A percentile compares a stretch with the other conserved stretches of the same genome.
phyloP scores from a whole-genome alignment of 163 green algal genomes.

The Picocystis sp. region DNA sequence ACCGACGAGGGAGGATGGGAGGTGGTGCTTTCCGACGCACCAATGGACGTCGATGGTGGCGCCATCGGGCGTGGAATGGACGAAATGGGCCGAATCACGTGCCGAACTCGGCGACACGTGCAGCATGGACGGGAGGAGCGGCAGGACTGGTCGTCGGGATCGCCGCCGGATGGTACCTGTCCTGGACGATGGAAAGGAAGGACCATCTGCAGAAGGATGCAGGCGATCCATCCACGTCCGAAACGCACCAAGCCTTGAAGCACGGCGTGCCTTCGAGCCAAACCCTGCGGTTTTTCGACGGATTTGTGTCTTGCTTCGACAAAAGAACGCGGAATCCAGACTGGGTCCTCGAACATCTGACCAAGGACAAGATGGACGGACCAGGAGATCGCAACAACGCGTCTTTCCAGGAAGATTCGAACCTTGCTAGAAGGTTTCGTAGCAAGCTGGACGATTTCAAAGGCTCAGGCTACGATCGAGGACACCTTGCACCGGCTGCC shows the following conservation, averaged over 20 bases:
- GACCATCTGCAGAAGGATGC: too few relatives aligned
- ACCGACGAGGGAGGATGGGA: too few relatives aligned
- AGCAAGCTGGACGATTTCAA: slow-evolving; percentile 54
- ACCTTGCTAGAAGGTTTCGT: slow-evolving; percentile 46
- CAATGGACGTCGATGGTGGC: too few relatives aligned
- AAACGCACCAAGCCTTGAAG: slow-evolving; percentile 5
- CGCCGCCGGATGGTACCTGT: too few relatives aligned
- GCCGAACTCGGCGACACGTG: too few relatives aligned
- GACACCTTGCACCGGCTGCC: slow-evolving; percentile 72
- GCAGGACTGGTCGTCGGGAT: too few relatives aligned
- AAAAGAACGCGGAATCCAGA: slow-evolving; percentile 51
- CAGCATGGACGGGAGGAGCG: too few relatives aligned
- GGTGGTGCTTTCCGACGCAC: too few relatives aligned
- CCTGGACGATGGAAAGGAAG: too few relatives aligned
- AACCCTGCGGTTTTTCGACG: slow-evolving; percentile 38
- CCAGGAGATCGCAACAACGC: slow-evolving; percentile 40
- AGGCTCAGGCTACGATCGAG: slow-evolving; percentile 66
- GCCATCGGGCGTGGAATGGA: too few relatives aligned
- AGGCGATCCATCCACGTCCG: too few relatives aligned
- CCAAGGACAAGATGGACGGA: slow-evolving; percentile 23
- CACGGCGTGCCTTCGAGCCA: slow-evolving; percentile 30
- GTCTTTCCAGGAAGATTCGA: slow-evolving; percentile 61
- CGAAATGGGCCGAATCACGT: too few relatives aligned
- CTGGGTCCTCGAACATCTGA: slow-evolving; percentile 79
- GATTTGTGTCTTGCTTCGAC: slow-evolving; percentile 57